phyloP scores from a whole-genome alignment of 2,329 filamentous ascomycete genomes.

The Periconia digitata region DNA sequence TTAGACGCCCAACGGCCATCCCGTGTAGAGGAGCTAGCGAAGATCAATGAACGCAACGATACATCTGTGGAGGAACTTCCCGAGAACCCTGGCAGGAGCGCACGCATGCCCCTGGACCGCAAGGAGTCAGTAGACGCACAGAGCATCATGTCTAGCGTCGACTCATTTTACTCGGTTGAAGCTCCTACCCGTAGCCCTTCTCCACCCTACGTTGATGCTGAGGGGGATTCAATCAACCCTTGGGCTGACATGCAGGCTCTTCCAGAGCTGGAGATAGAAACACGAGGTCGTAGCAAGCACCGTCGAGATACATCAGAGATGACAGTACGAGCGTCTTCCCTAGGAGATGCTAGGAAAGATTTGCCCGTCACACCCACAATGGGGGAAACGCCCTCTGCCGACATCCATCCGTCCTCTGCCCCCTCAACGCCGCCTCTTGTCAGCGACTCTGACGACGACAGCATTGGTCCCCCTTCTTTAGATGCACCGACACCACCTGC shows the following conservation, averaged over 20 bases:
- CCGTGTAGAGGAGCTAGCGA: neutral
- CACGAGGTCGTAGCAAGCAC: conserved; percentile 34
- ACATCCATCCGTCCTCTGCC: conserved; percentile 30
- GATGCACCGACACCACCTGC: conserved; percentile 45
- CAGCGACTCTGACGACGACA: conserved; percentile 48
- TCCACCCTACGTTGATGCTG: conserved; percentile 34
- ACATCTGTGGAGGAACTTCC: neutral
- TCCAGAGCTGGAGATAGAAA: conserved; percentile 13
- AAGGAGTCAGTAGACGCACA: conserved; percentile 29
- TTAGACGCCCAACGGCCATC: conserved; percentile 7
- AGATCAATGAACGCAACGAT: conserved; percentile 1
- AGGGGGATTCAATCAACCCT: conserved; percentile 29
- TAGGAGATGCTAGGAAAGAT: conserved; percentile 13
- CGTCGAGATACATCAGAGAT: conserved; percentile 40
- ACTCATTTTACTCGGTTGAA: conserved; percentile 42
- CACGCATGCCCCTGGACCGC: conserved; percentile 13
- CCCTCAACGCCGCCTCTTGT: conserved; percentile 50
- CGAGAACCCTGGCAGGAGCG: too few relatives aligned
- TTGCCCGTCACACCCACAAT: conserved; percentile 26
- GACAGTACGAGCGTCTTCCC: conserved; percentile 32
- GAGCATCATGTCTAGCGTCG: conserved; percentile 38
- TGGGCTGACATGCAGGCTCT: conserved; percentile 21
- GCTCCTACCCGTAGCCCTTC: conserved; percentile 28
- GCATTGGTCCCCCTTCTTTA: conserved; percentile 40
- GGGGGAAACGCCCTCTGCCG: conserved; percentile 19